Evolutionary conservation across 108 stramenopile species (phyloP).

Genomic region (Parmales sp.): DNA sequence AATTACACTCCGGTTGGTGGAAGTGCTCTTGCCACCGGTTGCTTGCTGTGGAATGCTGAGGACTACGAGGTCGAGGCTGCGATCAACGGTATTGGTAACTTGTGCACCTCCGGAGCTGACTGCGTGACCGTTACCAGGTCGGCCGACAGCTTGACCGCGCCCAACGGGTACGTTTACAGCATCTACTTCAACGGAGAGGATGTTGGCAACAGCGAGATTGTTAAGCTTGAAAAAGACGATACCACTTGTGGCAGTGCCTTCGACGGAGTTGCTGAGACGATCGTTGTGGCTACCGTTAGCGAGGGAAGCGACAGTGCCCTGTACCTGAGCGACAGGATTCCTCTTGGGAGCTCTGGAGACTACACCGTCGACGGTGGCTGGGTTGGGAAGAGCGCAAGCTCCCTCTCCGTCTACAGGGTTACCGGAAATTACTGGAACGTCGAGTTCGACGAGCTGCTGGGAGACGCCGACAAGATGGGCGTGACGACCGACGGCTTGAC

Average conservation of each 20-base stretch:
- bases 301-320: not conserved
- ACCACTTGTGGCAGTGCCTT: not conserved
- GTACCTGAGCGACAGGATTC: not conserved
- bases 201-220: slow-evolving; percentile 19
- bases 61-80: slow-evolving; percentile 43
- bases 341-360: not conserved
- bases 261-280: not conserved
- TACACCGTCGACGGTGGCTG: slow-evolving; percentile 5
- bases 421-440: slow-evolving; percentile 44
- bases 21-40: slow-evolving; percentile 29
- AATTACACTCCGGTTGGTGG: not conserved
- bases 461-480: slow-evolving; percentile 24
- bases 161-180: slow-evolving; percentile 53
- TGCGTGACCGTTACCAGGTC: slow-evolving; percentile 49
- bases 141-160: slow-evolving; percentile 35
- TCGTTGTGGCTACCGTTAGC: not conserved
- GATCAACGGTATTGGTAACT: slow-evolving; percentile 21
- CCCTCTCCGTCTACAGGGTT: slow-evolving; percentile 42
- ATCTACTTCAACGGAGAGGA: slow-evolving; percentile 46
- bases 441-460: slow-evolving; percentile 40
- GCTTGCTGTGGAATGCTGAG: slow-evolving; percentile 35
- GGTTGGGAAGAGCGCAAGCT: slow-evolving; percentile 20
- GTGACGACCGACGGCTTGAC: slow-evolving; percentile 13
- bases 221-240: not conserved
- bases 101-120: slow-evolving; percentile 19